Evolutionary conservation across 78 protist genomes (phyloP), one percentile per base, ranked within the genome.

Genomic region (Trichosphaerium sp.): DNA sequence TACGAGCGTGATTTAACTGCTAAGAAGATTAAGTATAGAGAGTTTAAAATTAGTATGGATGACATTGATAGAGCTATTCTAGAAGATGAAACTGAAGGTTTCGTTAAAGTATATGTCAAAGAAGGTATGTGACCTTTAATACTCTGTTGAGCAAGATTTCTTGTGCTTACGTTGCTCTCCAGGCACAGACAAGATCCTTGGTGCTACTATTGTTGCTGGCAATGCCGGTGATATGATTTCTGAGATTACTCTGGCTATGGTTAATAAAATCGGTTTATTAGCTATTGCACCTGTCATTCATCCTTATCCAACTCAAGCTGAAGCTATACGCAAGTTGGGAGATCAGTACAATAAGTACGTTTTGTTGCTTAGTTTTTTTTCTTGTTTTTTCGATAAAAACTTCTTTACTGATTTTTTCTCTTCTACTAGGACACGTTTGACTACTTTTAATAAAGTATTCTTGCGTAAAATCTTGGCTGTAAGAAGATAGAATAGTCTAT

Each of bases 261-360:
- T 43, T 44, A 51, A 0, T 12, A 21, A 23, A 14, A 32, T 48
- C 31, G 56, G 77, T 11, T 5, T 74, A n/a, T 65, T 23, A 26
- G 18, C 0, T 15, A 5, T 74, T 10, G 86, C 77, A 3, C 4
- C 68, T 2, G 66, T 60, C 35, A 67, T 80, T 14, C 80, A 80
- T 34, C 76, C 86, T 21, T 80, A 80, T 40, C 86, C 86, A 8
- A 80, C 86, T 18, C 39, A 2, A 1, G 84, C 72, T 0, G 83
- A 76, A 4, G 77, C 72, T 10, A 51, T 66, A 31, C 49, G 72
- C 0, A 37, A 18, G 4, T 23, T 3, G n/a, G 74, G 74, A 1
- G 74, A 69, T 40, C 25, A 18, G 2, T 52, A 37, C 64, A 69
- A 69, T n/a, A n/a, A n/a, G n/a, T n/a, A n/a, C n/a, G n/a, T n/a